These are phyloP conservation scores for Taphrina populina DNA, from an alignment of 1,139 yeast genomes.

Conservation along the genomic window DNA sequence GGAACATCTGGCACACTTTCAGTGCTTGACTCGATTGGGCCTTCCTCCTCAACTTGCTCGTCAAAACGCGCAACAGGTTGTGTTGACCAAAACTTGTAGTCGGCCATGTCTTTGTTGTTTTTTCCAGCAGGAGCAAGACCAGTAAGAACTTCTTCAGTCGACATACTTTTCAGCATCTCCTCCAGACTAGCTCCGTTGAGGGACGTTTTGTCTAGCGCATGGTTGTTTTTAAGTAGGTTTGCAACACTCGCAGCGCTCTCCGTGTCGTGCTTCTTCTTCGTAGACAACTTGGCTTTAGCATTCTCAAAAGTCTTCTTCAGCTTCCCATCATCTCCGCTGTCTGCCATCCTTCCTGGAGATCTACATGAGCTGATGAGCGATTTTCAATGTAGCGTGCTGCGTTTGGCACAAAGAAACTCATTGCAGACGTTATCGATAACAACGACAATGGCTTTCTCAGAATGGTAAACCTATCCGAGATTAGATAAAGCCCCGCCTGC, in stretches of 20 bases:
- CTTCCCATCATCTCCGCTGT: conserved; percentile 9
- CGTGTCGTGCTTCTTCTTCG: not conserved
- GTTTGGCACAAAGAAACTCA: no score
- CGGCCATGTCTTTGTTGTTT: conserved; percentile 69
- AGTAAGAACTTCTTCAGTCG: conserved; percentile 20
- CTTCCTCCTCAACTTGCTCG: conserved; percentile 65
- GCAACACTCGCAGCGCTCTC: conserved; percentile 4
- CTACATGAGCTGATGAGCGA: no score
- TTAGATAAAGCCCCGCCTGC: no score
- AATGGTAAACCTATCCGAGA: no score
- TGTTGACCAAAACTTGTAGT: conserved; percentile 95
- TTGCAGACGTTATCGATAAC: no score
- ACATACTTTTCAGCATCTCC: conserved; percentile 23
- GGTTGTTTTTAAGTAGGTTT: conserved; percentile 19
- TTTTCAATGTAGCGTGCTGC: no score
- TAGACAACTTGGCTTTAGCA: conserved; percentile 12
- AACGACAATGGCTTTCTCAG: no score
- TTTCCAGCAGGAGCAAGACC: conserved; percentile 31
- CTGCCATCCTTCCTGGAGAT: not conserved
- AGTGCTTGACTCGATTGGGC: conserved; percentile 74
- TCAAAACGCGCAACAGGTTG: conserved; percentile 84
- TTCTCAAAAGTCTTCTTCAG: conserved; percentile 8
- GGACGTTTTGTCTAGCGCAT: conserved; percentile 12
- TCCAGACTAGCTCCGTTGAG: conserved; percentile 4
- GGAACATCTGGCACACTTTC: conserved; percentile 71